Evolutionary conservation across 148 eudicot species (phyloP), one percentile per base, ranked within the genome.

Genomic region (Vaccinium vitisidaea): DNA sequence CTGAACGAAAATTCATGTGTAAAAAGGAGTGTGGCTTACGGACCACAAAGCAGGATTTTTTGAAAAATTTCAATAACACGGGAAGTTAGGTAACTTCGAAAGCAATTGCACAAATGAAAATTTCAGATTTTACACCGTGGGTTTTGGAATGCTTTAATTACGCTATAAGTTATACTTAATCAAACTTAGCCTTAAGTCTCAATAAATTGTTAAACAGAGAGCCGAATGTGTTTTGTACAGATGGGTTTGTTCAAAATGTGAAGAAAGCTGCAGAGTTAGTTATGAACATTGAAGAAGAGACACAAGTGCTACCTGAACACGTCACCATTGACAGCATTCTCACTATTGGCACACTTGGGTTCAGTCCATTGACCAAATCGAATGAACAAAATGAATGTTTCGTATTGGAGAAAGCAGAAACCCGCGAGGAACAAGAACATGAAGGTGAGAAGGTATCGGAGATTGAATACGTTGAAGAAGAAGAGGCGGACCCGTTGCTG

Each of bases 281-380:
- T 21, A 48, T 4, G 1, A 48, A 30, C 27, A 27, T 30, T 4
- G 82, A 75, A 46, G 21, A 53, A 2, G 87, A 81, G 75, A 77
- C 50, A 23, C 74, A 84, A 63, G 84, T 59, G 43, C 49, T 80
- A 43, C 85, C 85, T 65, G 89, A 88, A 52, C 63, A 83, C 15
- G 86, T 77, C 30, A 46, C 77, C 15, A 63, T 87, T 32, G 92
- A 90, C 49, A 89, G 92, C 48, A 84, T 94, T 69, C 85, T 94
- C 13, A 79, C 93, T 59, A 94, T 94, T 61, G 95, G 97, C 49
- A 92, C 95, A 43, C 82, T 94, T 1, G 92, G 94, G 19, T 87
- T 92, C 16, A 80, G 87, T 59, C 92, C 94, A 3, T 77, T 86
- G 23, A 88, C 85, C n/a, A 46, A 83, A 56, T 55, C 58, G 43